phyloP scores from a whole-genome alignment of 768 basidiomycete species.

The Pulveroboletus sp. region DNA sequence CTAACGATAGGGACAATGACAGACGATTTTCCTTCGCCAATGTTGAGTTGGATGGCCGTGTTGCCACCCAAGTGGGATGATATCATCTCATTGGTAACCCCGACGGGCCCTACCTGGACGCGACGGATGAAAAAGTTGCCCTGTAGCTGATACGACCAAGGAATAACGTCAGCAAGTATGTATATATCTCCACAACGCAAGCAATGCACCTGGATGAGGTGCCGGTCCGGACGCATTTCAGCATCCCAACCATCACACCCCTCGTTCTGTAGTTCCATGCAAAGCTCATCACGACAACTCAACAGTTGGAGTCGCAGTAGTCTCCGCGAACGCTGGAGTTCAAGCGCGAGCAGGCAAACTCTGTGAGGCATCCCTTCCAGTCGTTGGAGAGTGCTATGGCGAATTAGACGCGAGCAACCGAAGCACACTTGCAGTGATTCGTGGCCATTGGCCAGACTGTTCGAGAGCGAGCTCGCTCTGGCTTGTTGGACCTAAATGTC shows the following conservation, averaged over 20 bases:
- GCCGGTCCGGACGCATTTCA: background rate
- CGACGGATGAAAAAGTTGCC: slow-evolving; percentile 41
- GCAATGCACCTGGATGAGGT: background rate
- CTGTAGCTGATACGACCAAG: slow-evolving; percentile 36
- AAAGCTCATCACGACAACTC: background rate
- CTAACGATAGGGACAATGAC: slow-evolving; percentile 47
- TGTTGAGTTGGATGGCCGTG: slow-evolving; percentile 45
- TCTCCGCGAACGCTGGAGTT: slow-evolving; percentile 22
- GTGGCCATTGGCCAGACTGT: background rate
- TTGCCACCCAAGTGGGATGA: slow-evolving; percentile 34
- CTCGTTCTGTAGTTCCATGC: background rate
- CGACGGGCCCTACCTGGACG: slow-evolving; percentile 40
- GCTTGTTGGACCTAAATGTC: slow-evolving; percentile 8
- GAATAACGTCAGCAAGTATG: background rate
- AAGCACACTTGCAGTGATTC: slow-evolving; percentile 27
- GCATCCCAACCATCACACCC: background rate
- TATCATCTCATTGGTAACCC: slow-evolving; percentile 47
- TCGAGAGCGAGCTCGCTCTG: slow-evolving; percentile 8
- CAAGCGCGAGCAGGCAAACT: slow-evolving; percentile 26
- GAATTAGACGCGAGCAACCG: slow-evolving; percentile 24
- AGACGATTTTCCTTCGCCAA: slow-evolving; percentile 21
- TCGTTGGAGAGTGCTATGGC: slow-evolving; percentile 2
- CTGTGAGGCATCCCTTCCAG: slow-evolving; percentile 30
- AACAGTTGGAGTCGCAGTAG: background rate
- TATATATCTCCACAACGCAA: background rate